Conservation (phyloP, 805 yeast species). For the Wickerhamiella hasegawae region DNA sequence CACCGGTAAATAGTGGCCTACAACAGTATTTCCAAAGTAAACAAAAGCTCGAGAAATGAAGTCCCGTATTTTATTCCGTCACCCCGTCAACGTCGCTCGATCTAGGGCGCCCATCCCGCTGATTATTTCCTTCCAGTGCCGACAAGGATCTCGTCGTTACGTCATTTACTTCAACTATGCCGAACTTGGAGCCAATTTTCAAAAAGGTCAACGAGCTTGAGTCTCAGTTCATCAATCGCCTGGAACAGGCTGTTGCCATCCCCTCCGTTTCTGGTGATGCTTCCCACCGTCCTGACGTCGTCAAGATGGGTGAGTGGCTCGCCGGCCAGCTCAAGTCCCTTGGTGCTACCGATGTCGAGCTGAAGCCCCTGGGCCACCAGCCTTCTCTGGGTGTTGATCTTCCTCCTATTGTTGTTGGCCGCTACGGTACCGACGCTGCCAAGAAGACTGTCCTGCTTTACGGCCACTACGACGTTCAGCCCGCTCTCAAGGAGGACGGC, state of each 20-base stretch:
- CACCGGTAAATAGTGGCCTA: too few species aligned
- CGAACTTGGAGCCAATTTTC: too few species aligned
- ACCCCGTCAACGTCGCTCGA: too few species aligned
- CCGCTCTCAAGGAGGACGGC: conserved; percentile 83
- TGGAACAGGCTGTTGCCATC: conserved; percentile 76
- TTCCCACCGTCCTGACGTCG: conserved; percentile 70
- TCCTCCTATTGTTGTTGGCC: conserved; percentile 91
- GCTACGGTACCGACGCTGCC: conserved; percentile 63
- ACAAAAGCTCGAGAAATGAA: too few species aligned
- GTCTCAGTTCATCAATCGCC: conserved; percentile 38
- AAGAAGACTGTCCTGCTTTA: conserved; percentile 84
- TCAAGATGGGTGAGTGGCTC: conserved; percentile 76
- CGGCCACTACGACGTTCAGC: conserved; percentile 98
- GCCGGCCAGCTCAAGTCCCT: conserved; percentile 48
- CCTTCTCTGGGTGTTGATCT: conserved; percentile 52
- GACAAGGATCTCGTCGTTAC: too few species aligned
- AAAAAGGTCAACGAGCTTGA: conserved; percentile 57
- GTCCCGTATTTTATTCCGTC: too few species aligned
- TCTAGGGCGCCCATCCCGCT: too few species aligned
- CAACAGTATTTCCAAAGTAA: too few species aligned
- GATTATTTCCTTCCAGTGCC: too few species aligned
- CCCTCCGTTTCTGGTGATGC: conserved; percentile 93
- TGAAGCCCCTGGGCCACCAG: conserved; percentile 73
- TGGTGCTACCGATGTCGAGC: conserved; percentile 71
- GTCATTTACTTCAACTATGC: too few species aligned